Base-by-base conservation (phyloP, 257 asterid genomes). In the Asclepias syriaca region DNA sequence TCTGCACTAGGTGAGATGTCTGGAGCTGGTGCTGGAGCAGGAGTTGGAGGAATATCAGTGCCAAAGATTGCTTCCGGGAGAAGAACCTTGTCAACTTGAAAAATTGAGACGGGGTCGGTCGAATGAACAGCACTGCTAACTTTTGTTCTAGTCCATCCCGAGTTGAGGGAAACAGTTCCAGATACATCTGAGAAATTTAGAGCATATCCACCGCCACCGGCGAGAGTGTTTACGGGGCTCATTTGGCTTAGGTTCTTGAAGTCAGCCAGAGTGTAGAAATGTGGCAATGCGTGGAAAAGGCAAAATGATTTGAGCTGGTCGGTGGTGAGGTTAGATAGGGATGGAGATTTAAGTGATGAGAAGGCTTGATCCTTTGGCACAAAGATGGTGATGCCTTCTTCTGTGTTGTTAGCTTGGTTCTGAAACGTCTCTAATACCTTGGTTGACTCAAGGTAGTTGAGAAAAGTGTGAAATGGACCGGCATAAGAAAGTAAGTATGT, bases 41-140 rank as follows among this genome's bases (percentile, higher is more conserved):
- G 85, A 22, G 77, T 81, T n/a, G 98, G 98, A 6, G 98, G 98
- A 13, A 92, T 82, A 56, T 88, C 89, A 0, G 96, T 90, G 65
- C 98, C 98, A 27, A 90, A 92, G 64, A 92, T 88, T 0, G 95
- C 96, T 65, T 79, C 88, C 0, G 98, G 97, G 69, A 90, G 86
- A 19, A 92, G 84, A 8, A 92, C 97, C 63, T 51, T 77, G 34
- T 90, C 92, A 11, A 87, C 84, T 83, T 90, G 91, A 67, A 85
- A 92, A 63, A 92, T 69, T 1, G 97, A 95, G 8, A 88, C 91
- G 0, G 97, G 98, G 69, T 82, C 85, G 51, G 94, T 83, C 1
- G 97, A 75, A 73, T 82, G 90, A 16, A 92, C 95, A 15, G 92
- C 89, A 54, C 98, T 92, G 68, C 67, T 90, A 43, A 92, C 83